These are phyloP conservation scores for Nevesoporus exiguus DNA, from an alignment of 768 basidiomycete species.

Conservation along the genomic window DNA sequence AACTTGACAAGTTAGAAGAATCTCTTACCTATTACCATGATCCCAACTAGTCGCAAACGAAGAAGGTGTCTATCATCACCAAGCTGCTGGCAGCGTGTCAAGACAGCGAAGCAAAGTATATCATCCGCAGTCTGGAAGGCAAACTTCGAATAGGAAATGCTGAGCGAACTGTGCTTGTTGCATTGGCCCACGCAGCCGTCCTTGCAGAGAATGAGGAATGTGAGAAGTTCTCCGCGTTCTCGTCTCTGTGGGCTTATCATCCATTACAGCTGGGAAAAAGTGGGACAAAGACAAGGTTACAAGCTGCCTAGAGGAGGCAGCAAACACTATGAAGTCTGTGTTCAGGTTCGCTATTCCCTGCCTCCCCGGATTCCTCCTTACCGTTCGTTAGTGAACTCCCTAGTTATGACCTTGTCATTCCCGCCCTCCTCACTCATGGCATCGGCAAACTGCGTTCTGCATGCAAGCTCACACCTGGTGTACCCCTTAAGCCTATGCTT, in stretches of 20 bases:
- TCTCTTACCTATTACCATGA: neutral
- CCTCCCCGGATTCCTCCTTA: neutral
- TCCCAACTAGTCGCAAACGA: conserved; percentile 73
- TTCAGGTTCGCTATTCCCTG: conserved; percentile 63
- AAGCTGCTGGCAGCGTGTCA: conserved; percentile 91
- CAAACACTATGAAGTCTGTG: conserved; percentile 79
- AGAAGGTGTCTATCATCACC: conserved; percentile 94
- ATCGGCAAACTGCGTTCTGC: conserved; percentile 61
- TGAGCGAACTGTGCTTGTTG: conserved; percentile 91
- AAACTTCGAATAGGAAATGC: conserved; percentile 97
- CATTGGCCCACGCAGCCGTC: conserved; percentile 88
- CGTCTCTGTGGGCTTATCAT: neutral
- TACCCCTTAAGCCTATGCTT: conserved; percentile 97
- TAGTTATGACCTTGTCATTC: conserved; percentile 87
- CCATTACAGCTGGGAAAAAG: conserved; percentile 59
- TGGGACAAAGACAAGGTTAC: conserved; percentile 73
- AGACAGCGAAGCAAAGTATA: conserved; percentile 91
- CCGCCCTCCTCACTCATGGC: conserved; percentile 79
- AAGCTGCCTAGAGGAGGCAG: conserved; percentile 68
- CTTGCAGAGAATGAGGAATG: conserved; percentile 71
- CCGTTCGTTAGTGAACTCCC: conserved; percentile 75
- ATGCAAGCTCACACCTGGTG: conserved; percentile 92
- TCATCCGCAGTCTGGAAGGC: conserved; percentile 92
- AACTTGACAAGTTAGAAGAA: neutral
- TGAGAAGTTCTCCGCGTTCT: conserved; percentile 22